Conservation (phyloP, 257 asterid species). For the Przewalskia tangutica region DNA sequence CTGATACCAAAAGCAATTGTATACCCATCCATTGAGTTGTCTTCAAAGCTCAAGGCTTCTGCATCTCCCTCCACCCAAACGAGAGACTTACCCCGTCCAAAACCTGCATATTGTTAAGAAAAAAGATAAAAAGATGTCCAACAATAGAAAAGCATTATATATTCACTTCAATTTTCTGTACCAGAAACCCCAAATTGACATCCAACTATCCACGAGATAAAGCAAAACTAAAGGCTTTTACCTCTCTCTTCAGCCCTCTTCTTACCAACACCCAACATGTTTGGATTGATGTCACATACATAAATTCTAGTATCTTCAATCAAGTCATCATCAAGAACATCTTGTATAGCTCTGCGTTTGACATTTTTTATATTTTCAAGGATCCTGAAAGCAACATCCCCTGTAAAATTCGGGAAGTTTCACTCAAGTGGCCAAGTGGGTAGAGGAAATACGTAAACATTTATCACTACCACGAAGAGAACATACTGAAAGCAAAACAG, state of each 20-base stretch:
- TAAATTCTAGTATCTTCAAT: constrained; percentile 62
- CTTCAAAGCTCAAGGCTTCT: constrained; percentile 64
- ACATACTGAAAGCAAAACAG: neutral
- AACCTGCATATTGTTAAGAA: constrained; percentile 29
- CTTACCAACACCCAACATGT: constrained; percentile 73
- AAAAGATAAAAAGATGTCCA: neutral
- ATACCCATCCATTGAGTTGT: constrained; percentile 80
- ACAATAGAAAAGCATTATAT: neutral
- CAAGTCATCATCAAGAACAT: constrained; percentile 44
- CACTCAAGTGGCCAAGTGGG: constrained; percentile 4
- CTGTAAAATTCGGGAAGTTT: constrained; percentile 43
- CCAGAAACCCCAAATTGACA: neutral
- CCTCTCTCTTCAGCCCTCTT: constrained; percentile 77
- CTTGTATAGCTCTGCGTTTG: constrained; percentile 46
- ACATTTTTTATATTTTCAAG: constrained; percentile 48
- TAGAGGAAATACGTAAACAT: neutral
- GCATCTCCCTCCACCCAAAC: constrained; percentile 95
- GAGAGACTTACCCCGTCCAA: constrained; percentile 51
- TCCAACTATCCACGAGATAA: neutral
- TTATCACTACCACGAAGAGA: neutral
- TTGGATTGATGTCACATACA: constrained; percentile 85
- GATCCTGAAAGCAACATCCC: constrained; percentile 95
- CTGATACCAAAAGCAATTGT: constrained; percentile 97
- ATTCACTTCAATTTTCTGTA: neutral
- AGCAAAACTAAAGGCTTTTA: constrained; percentile 3